phyloP scores from a whole-genome alignment of 1,284 basidiomycete genomes.

The Xerocomus cyaneibrunnescens region DNA sequence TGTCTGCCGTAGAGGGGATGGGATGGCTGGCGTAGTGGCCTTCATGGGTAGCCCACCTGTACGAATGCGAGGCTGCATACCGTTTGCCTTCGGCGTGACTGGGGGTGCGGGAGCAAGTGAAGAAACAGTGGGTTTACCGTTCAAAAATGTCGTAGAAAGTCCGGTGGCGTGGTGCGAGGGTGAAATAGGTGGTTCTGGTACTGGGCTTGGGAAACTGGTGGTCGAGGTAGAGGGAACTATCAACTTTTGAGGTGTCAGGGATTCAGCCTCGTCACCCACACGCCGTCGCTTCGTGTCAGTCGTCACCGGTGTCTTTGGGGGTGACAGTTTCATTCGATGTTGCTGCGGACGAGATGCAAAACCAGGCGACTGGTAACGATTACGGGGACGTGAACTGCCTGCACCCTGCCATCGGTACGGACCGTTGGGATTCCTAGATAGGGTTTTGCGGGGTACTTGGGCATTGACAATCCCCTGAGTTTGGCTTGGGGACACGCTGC shows the following conservation, averaged over 20 bases:
- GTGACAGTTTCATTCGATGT: conserved; percentile 40
- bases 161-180: conserved; percentile 5
- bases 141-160: conserved; percentile 17
- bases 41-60: conserved; percentile 43
- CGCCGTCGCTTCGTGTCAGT: conserved; percentile 61
- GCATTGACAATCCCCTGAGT: conserved; percentile 15
- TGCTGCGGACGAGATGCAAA: conserved; percentile 51
- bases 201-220: conserved; percentile 17
- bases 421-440: conserved; percentile 71
- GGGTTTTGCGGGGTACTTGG: conserved; percentile 46
- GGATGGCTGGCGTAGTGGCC: conserved; percentile 56
- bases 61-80: conserved; percentile 42
- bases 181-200: conserved; percentile 14
- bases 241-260: conserved; percentile 34
- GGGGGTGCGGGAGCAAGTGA: conserved; percentile 18
- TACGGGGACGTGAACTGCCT: conserved; percentile 62
- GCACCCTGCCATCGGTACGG: conserved; percentile 65
- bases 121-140: conserved; percentile 26
- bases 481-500: conserved; percentile 41
- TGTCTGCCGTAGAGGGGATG: conserved; percentile 67
- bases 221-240: conserved; percentile 28
- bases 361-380: conserved; percentile 66
- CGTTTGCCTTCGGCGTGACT: conserved; percentile 34
- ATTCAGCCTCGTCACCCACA: conserved; percentile 46
- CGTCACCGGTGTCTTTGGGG: conserved; percentile 39